These are phyloP conservation scores for Zelonia costaricensis DNA, from an alignment of 208 protist species.

Conservation along the genomic window DNA sequence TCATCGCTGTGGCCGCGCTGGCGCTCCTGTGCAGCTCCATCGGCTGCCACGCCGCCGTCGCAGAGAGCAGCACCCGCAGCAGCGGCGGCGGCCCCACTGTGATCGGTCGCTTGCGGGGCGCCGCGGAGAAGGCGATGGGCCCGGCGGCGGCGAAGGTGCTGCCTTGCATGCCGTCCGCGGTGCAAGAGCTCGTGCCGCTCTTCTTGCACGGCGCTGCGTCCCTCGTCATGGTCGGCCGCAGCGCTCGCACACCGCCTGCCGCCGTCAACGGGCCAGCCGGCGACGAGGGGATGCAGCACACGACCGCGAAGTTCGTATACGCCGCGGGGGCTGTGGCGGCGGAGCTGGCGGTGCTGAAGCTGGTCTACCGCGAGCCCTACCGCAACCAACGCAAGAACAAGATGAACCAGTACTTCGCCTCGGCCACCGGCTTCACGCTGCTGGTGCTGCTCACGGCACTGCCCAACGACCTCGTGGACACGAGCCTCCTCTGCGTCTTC, in stretches of 20 bases:
- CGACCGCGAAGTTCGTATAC: conserved; percentile 61
- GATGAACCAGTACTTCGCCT: conserved; percentile 36
- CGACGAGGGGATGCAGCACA: conserved; percentile 32
- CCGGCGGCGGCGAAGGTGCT: conserved; percentile 2
- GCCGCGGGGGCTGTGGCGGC: conserved; percentile 41
- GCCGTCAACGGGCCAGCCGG: conserved; percentile 13
- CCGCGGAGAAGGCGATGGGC: not conserved
- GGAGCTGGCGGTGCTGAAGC: conserved; percentile 46
- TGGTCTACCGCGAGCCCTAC: conserved; percentile 55
- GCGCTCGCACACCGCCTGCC: conserved; percentile 17
- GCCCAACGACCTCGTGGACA: conserved; percentile 55
- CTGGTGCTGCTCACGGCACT: conserved; percentile 42
- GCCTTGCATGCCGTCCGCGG: conserved; percentile 2
- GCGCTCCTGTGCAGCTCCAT: no score
- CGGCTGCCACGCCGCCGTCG: no score
- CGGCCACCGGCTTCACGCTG: conserved; percentile 36
- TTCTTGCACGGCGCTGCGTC: conserved; percentile 47
- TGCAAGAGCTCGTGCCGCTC: conserved; percentile 14
- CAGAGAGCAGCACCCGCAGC: no score
- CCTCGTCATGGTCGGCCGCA: conserved; percentile 33
- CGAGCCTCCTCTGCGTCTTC: conserved; percentile 46
- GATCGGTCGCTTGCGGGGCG: not conserved
- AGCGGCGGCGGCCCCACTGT: not conserved
- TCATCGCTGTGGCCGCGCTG: no score
- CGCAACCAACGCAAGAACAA: conserved; percentile 43